Percentiles rank a stretch among this genome's conserved stretches.
These are phyloP conservation scores for Penicillium sp. DNA, from an alignment of 2,329 filamentous ascomycete genomes.

Conservation along the genomic window DNA sequence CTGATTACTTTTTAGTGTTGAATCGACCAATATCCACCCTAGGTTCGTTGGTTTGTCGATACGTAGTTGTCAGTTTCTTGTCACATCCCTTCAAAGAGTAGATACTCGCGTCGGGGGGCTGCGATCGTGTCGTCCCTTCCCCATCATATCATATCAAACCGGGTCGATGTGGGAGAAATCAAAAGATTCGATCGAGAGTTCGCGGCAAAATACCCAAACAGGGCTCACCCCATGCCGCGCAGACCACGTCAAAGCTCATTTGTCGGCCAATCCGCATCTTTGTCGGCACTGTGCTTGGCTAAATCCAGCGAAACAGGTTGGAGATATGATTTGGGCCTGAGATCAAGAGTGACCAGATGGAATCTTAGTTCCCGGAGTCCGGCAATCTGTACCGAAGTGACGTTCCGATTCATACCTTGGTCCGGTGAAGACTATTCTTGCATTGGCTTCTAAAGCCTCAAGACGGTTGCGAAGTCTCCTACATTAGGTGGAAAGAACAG, in stretches of 20 bases:
- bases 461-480: not conserved
- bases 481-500: no score
- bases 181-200: not conserved
- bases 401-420: not conserved
- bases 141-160: no score
- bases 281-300: not conserved
- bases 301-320: not conserved
- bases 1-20: slow-evolving; percentile 16
- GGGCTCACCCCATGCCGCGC: not conserved
- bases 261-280: not conserved
- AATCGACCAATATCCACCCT: slow-evolving; percentile 1
- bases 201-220: not conserved
- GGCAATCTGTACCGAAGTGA: not conserved
- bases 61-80: not conserved
- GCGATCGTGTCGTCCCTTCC: no score
- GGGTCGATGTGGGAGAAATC: no score
- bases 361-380: not conserved
- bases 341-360: not conserved
- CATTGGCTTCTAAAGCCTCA: not conserved
- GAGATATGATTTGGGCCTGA: not conserved
- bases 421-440: not conserved
- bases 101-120: no score
- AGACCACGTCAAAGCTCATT: not conserved
- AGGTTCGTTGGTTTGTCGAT: not conserved
- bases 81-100: no score